Conservation (phyloP, 306 rosid species). For the Mimosa pudica region DNA sequence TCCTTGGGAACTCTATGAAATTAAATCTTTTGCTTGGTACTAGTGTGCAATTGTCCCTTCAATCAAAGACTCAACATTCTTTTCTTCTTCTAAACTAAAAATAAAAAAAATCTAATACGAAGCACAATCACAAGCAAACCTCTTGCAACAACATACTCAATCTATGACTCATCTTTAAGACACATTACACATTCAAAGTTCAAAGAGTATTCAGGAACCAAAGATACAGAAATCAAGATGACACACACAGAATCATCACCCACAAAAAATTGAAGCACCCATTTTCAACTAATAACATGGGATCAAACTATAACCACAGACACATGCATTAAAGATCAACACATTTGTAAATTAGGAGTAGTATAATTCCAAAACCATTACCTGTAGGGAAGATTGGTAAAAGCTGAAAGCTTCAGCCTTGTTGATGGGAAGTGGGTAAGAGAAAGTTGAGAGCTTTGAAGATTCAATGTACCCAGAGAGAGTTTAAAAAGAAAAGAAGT, state of each 20-base stretch:
- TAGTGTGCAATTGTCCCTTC: background rate
- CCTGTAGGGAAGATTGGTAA: background rate
- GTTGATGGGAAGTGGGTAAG: background rate
- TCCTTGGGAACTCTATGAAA: no score
- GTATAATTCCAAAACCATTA: background rate
- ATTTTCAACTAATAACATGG: background rate
- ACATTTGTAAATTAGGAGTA: no score
- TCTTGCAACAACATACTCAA: background rate
- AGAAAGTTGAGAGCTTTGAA: background rate
- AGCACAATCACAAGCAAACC: background rate
- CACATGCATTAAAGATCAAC: background rate
- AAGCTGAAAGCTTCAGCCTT: background rate
- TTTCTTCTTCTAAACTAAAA: background rate
- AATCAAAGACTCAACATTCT: background rate
- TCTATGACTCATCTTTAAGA: background rate
- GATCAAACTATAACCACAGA: background rate
- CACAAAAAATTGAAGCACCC: no score
- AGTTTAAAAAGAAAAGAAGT: no score
- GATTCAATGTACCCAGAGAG: background rate
- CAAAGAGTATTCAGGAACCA: background rate
- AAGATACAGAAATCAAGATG: background rate
- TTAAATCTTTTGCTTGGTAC: no score
- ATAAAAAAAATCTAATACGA: background rate
- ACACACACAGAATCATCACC: background rate
- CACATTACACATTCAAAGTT: background rate